A percentile compares a stretch with the other conserved stretches of the same genome.
phyloP scores from a whole-genome alignment of 2,329 filamentous ascomycete species.

The Pseudogymnoascus sp. region DNA sequence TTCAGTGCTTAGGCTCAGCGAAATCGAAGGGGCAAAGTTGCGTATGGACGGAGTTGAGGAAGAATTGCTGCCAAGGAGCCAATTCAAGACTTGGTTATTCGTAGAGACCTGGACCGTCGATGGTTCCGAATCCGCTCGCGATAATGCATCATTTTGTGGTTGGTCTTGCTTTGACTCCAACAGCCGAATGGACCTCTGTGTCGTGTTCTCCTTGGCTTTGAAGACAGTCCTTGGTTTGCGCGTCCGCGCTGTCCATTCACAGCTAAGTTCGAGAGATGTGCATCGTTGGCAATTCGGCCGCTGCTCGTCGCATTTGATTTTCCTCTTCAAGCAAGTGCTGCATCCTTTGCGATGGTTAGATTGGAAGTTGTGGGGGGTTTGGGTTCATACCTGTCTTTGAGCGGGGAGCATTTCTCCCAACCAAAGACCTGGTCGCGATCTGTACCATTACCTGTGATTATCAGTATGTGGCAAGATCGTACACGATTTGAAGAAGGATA shows the following conservation, averaged over 20 bases:
- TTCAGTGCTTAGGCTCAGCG: slow-evolving; percentile 11
- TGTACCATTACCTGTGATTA: neutral
- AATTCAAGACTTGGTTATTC: neutral
- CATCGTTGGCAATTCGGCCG: slow-evolving; percentile 30
- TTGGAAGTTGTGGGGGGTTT: neutral
- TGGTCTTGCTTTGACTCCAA: neutral
- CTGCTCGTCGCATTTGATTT: slow-evolving; percentile 11
- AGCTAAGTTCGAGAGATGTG: slow-evolving; percentile 13
- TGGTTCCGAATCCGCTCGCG: neutral
- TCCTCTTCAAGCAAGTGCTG: slow-evolving; percentile 27
- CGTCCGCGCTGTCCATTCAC: neutral
- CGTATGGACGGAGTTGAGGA: slow-evolving; percentile 19
- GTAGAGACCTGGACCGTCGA: neutral
- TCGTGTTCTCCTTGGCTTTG: neutral
- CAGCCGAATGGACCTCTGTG: neutral
- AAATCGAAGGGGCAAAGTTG: slow-evolving; percentile 19
- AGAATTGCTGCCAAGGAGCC: neutral
- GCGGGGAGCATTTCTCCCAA: slow-evolving; percentile 23
- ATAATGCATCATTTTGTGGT: neutral
- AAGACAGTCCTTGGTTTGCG: neutral
- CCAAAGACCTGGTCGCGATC: slow-evolving; percentile 4
- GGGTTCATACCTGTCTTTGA: slow-evolving; percentile 31
- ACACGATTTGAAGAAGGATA: neutral
- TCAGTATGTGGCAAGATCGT: neutral
- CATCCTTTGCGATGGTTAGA: slow-evolving; percentile 25